Evolutionary conservation across 306 rosid species (phyloP).

Genomic region (Fagus crenata): DNA sequence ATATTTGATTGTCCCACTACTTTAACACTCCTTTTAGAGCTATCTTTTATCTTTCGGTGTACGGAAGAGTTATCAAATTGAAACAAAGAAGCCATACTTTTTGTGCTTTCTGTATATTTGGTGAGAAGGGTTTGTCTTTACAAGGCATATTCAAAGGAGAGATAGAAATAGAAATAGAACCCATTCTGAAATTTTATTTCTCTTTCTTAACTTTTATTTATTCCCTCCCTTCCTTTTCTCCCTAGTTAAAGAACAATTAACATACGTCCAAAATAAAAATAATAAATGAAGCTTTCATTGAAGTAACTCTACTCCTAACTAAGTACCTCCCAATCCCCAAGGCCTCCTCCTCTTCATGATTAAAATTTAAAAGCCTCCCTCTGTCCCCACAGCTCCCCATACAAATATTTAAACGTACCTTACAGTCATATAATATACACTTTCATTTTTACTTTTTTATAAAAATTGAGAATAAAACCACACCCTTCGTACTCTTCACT

Average conservation of each 20-base stretch:
- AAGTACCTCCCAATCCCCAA: no score
- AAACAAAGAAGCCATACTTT: not conserved
- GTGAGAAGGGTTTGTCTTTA: not conserved
- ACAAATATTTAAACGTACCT: no score
- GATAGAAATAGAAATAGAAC: not conserved
- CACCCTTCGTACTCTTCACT: not conserved
- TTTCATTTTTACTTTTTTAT: not conserved
- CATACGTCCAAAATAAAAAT: not conserved
- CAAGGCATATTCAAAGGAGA: not conserved
- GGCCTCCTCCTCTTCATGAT: no score
- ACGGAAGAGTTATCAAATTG: not conserved
- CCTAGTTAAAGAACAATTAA: not conserved
- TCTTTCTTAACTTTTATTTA: no score
- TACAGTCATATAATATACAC: no score
- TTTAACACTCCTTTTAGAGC: not conserved
- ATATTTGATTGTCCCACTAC: no score
- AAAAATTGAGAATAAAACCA: slow-evolving; percentile 10
- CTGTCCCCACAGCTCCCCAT: no score
- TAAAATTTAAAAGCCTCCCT: no score
- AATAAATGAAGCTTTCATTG: not conserved
- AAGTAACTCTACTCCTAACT: no score
- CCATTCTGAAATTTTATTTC: not conserved
- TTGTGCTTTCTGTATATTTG: not conserved
- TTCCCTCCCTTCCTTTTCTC: no score
- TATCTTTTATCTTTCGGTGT: not conserved